These are phyloP conservation scores for Lophium mytilinum DNA, from an alignment of 495 filamentous ascomycete genomes.

Conservation along the genomic window DNA sequence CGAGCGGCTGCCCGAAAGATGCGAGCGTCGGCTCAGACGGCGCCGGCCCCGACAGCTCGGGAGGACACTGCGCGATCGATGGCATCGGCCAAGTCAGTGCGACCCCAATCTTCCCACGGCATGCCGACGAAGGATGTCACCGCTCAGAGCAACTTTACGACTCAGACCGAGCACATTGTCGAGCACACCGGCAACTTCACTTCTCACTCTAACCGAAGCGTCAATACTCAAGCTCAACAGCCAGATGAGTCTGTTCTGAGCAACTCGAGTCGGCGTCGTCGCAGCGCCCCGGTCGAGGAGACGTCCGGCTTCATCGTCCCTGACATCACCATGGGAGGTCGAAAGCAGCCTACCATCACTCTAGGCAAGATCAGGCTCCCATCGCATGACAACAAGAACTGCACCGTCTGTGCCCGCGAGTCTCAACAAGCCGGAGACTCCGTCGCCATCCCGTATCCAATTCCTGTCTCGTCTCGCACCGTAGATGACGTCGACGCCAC, in stretches of 20 bases:
- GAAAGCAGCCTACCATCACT: constrained; percentile 4
- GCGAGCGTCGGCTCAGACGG: constrained; percentile 1
- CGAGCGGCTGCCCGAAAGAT: constrained; percentile 5
- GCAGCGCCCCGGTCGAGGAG: constrained; percentile 49
- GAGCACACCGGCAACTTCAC: constrained; percentile 21
- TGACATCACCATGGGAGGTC: constrained; percentile 47
- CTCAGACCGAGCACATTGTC: constrained; percentile 10
- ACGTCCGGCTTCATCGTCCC: constrained; percentile 75
- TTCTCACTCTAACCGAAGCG: not conserved
- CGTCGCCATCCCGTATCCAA: constrained; percentile 55
- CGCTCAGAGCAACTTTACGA: not conserved
- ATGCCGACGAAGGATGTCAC: constrained; percentile 31
- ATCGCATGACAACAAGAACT: constrained; percentile 59
- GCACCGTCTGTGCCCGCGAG: constrained; percentile 62
- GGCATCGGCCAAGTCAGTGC: constrained; percentile 9
- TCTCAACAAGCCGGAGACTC: constrained; percentile 43
- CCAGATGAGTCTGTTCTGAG: constrained; percentile 25
- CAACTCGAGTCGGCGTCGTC: constrained; percentile 30
- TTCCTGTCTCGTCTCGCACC: constrained; percentile 64
- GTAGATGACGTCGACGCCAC: constrained; percentile 63
- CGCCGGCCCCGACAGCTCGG: not conserved
- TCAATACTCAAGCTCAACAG: constrained; percentile 18
- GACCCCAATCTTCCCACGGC: constrained; percentile 24
- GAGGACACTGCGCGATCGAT: constrained; percentile 19
- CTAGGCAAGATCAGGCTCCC: constrained; percentile 16